phyloP scores from a whole-genome alignment of 2,329 filamentous ascomycete genomes.

The Trematosphaeria pertusa region DNA sequence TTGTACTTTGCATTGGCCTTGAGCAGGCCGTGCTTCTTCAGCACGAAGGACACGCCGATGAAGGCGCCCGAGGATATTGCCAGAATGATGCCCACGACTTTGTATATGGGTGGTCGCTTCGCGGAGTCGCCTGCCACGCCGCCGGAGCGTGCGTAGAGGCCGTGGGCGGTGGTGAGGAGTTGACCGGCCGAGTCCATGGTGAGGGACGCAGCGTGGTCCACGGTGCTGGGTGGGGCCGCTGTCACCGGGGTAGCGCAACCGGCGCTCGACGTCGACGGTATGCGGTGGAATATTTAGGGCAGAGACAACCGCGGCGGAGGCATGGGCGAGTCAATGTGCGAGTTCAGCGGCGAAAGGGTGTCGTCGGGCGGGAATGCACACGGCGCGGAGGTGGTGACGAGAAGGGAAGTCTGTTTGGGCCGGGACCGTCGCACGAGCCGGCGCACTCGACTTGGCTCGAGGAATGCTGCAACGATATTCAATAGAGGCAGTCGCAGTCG shows the following conservation, averaged over 20 bases:
- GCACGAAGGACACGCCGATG: constrained; percentile 92
- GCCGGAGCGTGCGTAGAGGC: constrained; percentile 55
- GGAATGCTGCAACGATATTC: neutral
- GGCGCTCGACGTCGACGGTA: constrained; percentile 12
- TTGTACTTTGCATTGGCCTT: constrained; percentile 96
- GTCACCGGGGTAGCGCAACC: constrained; percentile 21
- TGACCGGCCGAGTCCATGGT: constrained; percentile 54
- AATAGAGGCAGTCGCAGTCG: too few relatives aligned
- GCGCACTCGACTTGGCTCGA: neutral
- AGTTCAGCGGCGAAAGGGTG: constrained; percentile 11
- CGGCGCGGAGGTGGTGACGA: constrained; percentile 11
- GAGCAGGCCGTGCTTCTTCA: constrained; percentile 92
- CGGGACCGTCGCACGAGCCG: constrained; percentile 1
- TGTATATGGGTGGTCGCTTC: constrained; percentile 69
- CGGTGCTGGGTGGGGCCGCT: constrained; percentile 3
- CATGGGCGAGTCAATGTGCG: constrained; percentile 14
- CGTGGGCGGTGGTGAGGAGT: constrained; percentile 49
- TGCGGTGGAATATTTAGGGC: constrained; percentile 3
- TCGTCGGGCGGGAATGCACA: constrained; percentile 11
- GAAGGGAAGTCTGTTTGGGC: constrained; percentile 17
- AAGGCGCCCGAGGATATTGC: constrained; percentile 89
- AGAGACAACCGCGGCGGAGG: constrained; percentile 13
- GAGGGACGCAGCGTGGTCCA: constrained; percentile 18
- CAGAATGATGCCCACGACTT: constrained; percentile 83
- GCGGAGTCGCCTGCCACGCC: constrained; percentile 35